phyloP scores from a whole-genome alignment of 106 monocot species.

The Dendrobium nobile region DNA sequence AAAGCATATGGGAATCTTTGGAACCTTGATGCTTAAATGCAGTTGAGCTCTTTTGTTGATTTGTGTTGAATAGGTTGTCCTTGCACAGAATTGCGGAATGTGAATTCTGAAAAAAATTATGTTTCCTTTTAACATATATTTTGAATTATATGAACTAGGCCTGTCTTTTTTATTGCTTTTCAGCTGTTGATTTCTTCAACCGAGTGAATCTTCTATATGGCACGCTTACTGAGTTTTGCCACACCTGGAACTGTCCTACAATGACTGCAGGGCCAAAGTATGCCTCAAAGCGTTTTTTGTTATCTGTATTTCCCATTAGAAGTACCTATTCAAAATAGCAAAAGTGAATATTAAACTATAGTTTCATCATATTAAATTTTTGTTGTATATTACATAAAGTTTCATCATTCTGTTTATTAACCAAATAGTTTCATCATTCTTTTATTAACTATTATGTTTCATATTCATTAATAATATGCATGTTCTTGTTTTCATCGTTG shows the following conservation, averaged over 20 bases:
- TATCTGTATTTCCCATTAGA: not conserved
- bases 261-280: slow-evolving; percentile 99
- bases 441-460: not conserved
- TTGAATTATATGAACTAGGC: slow-evolving; percentile 1
- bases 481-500: not conserved
- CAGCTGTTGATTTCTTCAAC: slow-evolving; percentile 99
- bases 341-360: not conserved
- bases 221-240: slow-evolving; percentile 93
- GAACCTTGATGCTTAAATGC: not conserved
- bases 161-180: slow-evolving; percentile 19
- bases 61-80: not conserved
- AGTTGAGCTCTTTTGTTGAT: not conserved
- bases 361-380: not conserved
- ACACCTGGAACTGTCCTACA: slow-evolving; percentile 89
- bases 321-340: not conserved
- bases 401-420: too few relatives aligned
- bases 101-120: not conserved
- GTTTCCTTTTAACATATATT: slow-evolving; percentile 1
- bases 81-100: not conserved
- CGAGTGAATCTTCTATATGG: slow-evolving; percentile 98
- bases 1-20: not conserved
- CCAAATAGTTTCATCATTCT: not conserved
- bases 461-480: not conserved
- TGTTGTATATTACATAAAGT: too few relatives aligned
- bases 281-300: slow-evolving; percentile 9